Conservation (phyloP, 495 filamentous ascomycete species). For the Penicillium diatomitis region DNA sequence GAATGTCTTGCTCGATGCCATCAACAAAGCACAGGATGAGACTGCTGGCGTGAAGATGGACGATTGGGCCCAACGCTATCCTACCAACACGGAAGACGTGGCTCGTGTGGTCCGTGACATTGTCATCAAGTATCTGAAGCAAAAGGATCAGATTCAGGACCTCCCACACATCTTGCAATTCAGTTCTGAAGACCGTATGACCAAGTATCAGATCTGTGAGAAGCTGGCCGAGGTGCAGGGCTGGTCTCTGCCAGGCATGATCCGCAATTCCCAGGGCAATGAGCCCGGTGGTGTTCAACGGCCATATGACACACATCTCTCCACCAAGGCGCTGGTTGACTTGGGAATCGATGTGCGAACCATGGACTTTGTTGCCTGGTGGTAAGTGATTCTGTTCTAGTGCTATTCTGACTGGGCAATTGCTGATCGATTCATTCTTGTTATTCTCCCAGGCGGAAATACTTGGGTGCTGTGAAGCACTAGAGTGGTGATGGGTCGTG, state of each 20-base stretch:
- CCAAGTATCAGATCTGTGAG: slow-evolving; percentile 87
- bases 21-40: slow-evolving; percentile 57
- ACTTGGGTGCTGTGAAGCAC: slow-evolving; percentile 31
- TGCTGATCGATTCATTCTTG: not conserved
- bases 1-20: slow-evolving; percentile 65
- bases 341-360: slow-evolving; percentile 70
- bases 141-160: slow-evolving; percentile 25
- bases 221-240: slow-evolving; percentile 74
- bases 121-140: slow-evolving; percentile 55
- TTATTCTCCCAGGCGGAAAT: slow-evolving; percentile 26
- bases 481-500: slow-evolving; percentile 3
- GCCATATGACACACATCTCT: slow-evolving; percentile 85
- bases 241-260: slow-evolving; percentile 60
- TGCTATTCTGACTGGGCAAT: too few relatives aligned
- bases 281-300: slow-evolving; percentile 68
- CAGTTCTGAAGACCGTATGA: slow-evolving; percentile 76
- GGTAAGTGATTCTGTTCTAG: slow-evolving; percentile 41
- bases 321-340: slow-evolving; percentile 63
- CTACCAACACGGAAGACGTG: slow-evolving; percentile 82
- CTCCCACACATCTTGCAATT: slow-evolving; percentile 77
- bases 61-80: slow-evolving; percentile 78
- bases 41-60: slow-evolving; percentile 67
- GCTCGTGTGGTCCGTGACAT: slow-evolving; percentile 69
- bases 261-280: slow-evolving; percentile 62
- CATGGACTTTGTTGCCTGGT: slow-evolving; percentile 74